Base-by-base conservation (phyloP, 257 asterid genomes). In the Capsicum rhomboideum region DNA sequence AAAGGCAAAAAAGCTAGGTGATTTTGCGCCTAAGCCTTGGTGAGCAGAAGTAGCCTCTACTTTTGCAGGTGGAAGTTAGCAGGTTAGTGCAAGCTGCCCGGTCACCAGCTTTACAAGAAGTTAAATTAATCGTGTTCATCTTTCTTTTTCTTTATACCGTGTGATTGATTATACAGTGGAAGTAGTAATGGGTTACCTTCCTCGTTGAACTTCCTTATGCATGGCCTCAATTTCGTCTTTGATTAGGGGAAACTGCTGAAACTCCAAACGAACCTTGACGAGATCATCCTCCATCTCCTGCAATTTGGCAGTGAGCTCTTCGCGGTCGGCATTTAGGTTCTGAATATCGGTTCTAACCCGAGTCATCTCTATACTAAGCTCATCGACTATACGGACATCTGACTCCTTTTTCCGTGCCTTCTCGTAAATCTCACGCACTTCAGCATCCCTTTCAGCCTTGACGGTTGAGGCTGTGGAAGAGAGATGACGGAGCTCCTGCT, bases 361-460 rank as follows among this genome's bases (percentile, higher is more conserved):
- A 10, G 89, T 89, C 72, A 96, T 74, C 42, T 93, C 97, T 5
- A 83, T 85, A 52, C 82, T 42, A 49, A 91, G 82, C 34, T 80
- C 90, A 12, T 83, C 89, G 14, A 86, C 12, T 37, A 90, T 56
- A n/a, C 91, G 91, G 64, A 90, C 93, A 88, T 93, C 98, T 6
- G 87, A 92, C 91, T 94, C 97, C 87, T 89, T 83, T 75, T 85
- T 86, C 44, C 87, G 84, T 64, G 89, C 90, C 79, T 91, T 90
- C 61, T 96, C 96, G 83, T 91, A 86, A 21, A 96, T 87, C 84
- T 91, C 93, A 20, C 92, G 93, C 86, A 92, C 93, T 84, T 91
- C 95, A 61, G 92, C 91, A 67, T 94, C 97, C 79, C 89, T 87
- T 74, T 93, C 97, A 81, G 96, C 89, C 88, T 91, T 92, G 83